phyloP scores from a whole-genome alignment of 192 early-diverging fungal species.

The Podila epicladia region DNA sequence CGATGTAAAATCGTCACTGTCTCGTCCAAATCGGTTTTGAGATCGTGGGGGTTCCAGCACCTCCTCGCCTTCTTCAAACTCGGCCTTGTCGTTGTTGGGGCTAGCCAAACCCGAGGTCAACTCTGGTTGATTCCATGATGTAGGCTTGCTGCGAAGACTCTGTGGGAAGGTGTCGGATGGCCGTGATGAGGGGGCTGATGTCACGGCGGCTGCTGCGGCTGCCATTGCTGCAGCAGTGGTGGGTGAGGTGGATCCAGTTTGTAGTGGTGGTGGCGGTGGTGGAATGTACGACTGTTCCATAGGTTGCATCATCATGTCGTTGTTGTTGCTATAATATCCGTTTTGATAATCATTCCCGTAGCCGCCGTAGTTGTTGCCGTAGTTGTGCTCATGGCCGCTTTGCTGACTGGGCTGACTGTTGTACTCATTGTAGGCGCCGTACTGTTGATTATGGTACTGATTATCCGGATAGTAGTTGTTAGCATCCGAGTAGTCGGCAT shows the following conservation, averaged over 20 bases:
- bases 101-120: constrained; percentile 1
- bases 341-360: constrained; percentile 1
- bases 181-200: constrained; percentile 7
- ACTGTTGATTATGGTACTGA: constrained; percentile 13
- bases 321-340: not conserved
- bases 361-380: not conserved
- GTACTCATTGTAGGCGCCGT: constrained; percentile 14
- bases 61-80: constrained; percentile 40
- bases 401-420: constrained; percentile 16
- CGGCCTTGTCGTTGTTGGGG: constrained; percentile 29
- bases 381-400: not conserved
- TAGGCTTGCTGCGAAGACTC: constrained; percentile 36
- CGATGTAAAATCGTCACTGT: constrained; percentile 12
- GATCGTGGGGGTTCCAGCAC: constrained; percentile 26
- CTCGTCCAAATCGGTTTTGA: not conserved
- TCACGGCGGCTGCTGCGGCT: not conserved
- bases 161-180: constrained; percentile 36
- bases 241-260: constrained; percentile 1
- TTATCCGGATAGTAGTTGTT: constrained; percentile 20
- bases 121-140: constrained; percentile 22
- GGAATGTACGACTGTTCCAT: constrained; percentile 19
- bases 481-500: constrained; percentile 15
- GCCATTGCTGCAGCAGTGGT: constrained; percentile 1
- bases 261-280: constrained; percentile 28
- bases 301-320: constrained; percentile 25